phyloP scores from a whole-genome alignment of 1,139 yeast species.

The Debaryomyces sp. region DNA sequence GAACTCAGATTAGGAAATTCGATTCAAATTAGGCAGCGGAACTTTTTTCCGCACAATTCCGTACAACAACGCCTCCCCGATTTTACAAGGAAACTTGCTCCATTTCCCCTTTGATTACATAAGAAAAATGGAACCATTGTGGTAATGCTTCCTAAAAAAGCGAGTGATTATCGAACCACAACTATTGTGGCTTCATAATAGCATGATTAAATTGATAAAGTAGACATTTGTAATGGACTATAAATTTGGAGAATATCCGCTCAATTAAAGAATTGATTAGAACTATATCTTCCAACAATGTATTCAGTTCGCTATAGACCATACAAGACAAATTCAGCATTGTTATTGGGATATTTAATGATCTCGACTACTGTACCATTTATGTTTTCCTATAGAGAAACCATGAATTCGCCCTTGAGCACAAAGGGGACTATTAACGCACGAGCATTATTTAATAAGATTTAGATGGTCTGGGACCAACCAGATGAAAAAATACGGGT shows the following conservation, averaged over 20 bases:
- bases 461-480: constrained; percentile 18
- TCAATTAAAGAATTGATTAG: background rate
- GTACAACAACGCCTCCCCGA: background rate
- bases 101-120: background rate
- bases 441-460: constrained; percentile 43
- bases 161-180: constrained; percentile 6
- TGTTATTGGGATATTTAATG: constrained; percentile 44
- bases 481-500: background rate
- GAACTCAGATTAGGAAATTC: background rate
- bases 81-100: background rate
- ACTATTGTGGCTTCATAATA: constrained; percentile 2
- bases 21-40: background rate
- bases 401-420: constrained; percentile 19
- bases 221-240: background rate
- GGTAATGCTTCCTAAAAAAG: background rate
- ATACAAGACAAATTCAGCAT: constrained; percentile 26
- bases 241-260: background rate
- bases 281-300: constrained; percentile 9
- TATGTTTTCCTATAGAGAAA: constrained; percentile 45
- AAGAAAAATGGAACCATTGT: background rate
- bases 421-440: constrained; percentile 41
- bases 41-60: background rate
- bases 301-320: constrained; percentile 18
- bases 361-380: constrained; percentile 47
- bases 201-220: background rate